These are phyloP conservation scores for Giardia muris DNA, from an alignment of 208 protist genomes.

Conservation along the genomic window DNA sequence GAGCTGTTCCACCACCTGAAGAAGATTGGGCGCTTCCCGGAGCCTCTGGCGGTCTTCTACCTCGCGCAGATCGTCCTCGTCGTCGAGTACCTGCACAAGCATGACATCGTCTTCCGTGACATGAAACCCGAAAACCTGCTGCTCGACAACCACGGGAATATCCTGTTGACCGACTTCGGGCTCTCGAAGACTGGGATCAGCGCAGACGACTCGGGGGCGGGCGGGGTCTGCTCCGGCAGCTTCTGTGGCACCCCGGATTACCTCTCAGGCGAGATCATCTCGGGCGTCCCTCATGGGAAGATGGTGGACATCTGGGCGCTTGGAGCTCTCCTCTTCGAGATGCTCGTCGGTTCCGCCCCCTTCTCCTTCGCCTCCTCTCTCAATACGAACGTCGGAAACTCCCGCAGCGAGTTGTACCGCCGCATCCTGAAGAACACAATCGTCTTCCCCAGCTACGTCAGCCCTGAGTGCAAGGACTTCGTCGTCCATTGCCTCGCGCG, in stretches of 20 bases:
- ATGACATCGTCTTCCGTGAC: constrained; percentile 38
- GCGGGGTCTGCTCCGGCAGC: neutral
- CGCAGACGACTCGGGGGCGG: neutral
- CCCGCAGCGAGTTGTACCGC: constrained; percentile 6
- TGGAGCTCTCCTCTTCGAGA: constrained; percentile 22
- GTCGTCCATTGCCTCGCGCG: neutral
- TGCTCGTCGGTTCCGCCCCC: constrained; percentile 27
- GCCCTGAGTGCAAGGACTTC: neutral
- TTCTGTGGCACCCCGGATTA: constrained; percentile 45
- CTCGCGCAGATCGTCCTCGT: constrained; percentile 50
- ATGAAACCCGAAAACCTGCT: constrained; percentile 43
- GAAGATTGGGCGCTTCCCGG: constrained; percentile 34
- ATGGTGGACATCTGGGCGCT: constrained; percentile 26
- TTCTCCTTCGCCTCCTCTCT: neutral
- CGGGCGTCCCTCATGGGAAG: constrained; percentile 29
- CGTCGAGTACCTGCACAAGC: constrained; percentile 48
- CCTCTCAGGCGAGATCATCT: constrained; percentile 14
- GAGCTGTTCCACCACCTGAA: constrained; percentile 52
- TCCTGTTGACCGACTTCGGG: constrained; percentile 41
- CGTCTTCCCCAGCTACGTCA: constrained; percentile 4
- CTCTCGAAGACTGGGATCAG: constrained; percentile 28
- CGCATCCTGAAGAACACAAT: neutral
- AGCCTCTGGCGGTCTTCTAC: constrained; percentile 45
- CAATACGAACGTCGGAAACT: neutral
- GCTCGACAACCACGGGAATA: constrained; percentile 29